Conservation (phyloP, 805 yeast genomes). For the Blastobotrys chiropterorum region DNA sequence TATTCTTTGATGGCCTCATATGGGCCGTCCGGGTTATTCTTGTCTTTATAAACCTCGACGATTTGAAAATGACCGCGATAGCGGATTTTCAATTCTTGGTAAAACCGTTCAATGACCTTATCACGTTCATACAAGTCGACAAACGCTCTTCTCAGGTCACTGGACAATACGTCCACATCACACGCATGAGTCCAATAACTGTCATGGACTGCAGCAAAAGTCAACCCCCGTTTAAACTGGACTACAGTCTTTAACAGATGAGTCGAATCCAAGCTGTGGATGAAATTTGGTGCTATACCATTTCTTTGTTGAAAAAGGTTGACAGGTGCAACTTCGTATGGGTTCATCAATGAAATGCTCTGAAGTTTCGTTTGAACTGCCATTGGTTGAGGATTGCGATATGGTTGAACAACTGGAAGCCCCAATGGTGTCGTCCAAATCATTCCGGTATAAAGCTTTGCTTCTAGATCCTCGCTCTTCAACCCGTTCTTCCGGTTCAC, state of each 20-base stretch:
- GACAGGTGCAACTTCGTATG: slow-evolving; percentile 73
- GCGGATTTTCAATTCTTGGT: slow-evolving; percentile 71
- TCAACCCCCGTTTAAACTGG: slow-evolving; percentile 39
- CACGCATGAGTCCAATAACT: slow-evolving; percentile 97
- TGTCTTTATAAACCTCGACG: slow-evolving; percentile 51
- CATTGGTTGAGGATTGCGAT: slow-evolving; percentile 57
- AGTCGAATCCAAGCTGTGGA: slow-evolving; percentile 92
- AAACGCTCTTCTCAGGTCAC: slow-evolving; percentile 66
- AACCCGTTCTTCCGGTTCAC: slow-evolving; percentile 37
- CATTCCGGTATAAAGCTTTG: slow-evolving; percentile 67
- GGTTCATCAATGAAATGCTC: slow-evolving; percentile 77
- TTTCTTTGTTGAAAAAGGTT: slow-evolving; percentile 81
- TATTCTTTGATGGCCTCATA: background rate
- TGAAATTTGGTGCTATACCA: slow-evolving; percentile 92
- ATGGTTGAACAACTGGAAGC: slow-evolving; percentile 94
- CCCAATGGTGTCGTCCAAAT: slow-evolving; percentile 98
- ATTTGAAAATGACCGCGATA: slow-evolving; percentile 64
- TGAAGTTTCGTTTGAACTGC: slow-evolving; percentile 75
- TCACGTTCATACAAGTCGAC: slow-evolving; percentile 60
- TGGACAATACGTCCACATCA: slow-evolving; percentile 67
- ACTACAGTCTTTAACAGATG: slow-evolving; percentile 89
- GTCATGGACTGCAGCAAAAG: slow-evolving; percentile 94
- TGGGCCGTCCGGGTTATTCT: slow-evolving; percentile 22
- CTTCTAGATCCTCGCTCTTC: slow-evolving; percentile 4
- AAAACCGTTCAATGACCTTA: slow-evolving; percentile 56